phyloP scores from a whole-genome alignment of 495 filamentous ascomycete genomes.

The Talaromyces stipitatus region DNA sequence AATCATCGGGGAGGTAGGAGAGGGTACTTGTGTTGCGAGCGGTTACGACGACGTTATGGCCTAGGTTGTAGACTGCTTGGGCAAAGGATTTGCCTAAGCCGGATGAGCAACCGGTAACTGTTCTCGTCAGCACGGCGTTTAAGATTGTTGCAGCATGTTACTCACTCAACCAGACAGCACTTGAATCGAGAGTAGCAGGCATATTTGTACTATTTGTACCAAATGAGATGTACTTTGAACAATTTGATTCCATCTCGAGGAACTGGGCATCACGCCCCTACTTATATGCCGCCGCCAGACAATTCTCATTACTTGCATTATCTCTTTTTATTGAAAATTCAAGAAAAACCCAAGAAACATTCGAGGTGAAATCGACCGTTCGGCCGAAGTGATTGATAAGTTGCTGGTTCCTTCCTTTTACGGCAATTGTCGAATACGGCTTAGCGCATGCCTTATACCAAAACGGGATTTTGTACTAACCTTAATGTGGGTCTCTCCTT shows the following conservation, averaged over 20 bases:
- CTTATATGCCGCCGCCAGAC: background rate
- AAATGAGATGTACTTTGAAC: background rate
- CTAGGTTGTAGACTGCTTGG: constrained; percentile 22
- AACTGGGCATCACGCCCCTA: background rate
- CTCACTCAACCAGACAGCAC: constrained; percentile 2
- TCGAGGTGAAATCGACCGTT: background rate
- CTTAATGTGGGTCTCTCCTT: background rate
- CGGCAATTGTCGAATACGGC: constrained; percentile 4
- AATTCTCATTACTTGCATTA: background rate
- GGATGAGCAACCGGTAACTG: constrained; percentile 23
- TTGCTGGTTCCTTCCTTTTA: background rate
- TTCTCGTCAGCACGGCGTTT: background rate
- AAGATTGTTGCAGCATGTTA: background rate
- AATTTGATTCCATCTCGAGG: background rate
- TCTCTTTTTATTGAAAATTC: background rate
- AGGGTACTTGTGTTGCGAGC: constrained; percentile 29
- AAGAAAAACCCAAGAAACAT: background rate
- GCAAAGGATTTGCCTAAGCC: constrained; percentile 38
- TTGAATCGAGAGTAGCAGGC: background rate
- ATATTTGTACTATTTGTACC: background rate
- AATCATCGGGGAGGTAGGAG: constrained; percentile 23
- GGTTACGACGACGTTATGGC: constrained; percentile 42
- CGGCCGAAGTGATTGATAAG: background rate
- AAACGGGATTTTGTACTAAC: constrained; percentile 2
- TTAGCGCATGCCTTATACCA: background rate